Evolutionary conservation across 805 yeast genomes (phyloP).

Genomic region (Yamadazyma phyllophila): DNA sequence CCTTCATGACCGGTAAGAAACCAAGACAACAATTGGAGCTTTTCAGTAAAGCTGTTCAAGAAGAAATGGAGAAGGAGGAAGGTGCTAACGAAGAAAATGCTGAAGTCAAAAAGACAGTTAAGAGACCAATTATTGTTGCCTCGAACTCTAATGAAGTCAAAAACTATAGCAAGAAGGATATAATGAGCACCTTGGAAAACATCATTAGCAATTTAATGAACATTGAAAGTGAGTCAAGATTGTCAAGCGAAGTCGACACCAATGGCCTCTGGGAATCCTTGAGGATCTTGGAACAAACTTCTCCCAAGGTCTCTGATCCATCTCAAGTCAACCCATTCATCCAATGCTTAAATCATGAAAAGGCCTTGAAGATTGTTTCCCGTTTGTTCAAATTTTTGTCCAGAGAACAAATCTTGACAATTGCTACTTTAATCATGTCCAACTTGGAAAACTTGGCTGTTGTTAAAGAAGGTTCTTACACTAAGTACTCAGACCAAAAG

Average conservation of each 20-base stretch:
- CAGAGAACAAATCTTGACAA: constrained; percentile 71
- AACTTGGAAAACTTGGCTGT: constrained; percentile 79
- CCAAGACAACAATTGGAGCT: constrained; percentile 85
- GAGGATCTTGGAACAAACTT: constrained; percentile 63
- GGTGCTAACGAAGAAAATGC: constrained; percentile 25
- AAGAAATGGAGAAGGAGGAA: constrained; percentile 34
- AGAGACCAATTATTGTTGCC: constrained; percentile 31
- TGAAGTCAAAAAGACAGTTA: constrained; percentile 18
- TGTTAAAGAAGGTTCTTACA: constrained; percentile 75
- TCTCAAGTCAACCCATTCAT: constrained; percentile 72
- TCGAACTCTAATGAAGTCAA: constrained; percentile 16
- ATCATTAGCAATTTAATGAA: constrained; percentile 75
- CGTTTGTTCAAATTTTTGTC: constrained; percentile 81
- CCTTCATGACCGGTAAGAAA: constrained; percentile 73
- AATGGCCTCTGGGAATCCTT: constrained; percentile 71
- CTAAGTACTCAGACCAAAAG: constrained; percentile 49
- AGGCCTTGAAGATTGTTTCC: constrained; percentile 85
- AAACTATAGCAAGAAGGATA: constrained; percentile 40
- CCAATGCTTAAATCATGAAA: constrained; percentile 77
- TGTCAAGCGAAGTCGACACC: constrained; percentile 34
- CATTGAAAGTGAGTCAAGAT: constrained; percentile 62
- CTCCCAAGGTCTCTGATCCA: constrained; percentile 48
- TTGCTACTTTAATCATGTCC: constrained; percentile 74
- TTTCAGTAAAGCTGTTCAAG: constrained; percentile 50
- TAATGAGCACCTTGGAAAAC: constrained; percentile 69